Evolutionary conservation across 495 filamentous ascomycete species (phyloP), one percentile per base, ranked within the genome.

Genomic region (Penicillium odoratum): DNA sequence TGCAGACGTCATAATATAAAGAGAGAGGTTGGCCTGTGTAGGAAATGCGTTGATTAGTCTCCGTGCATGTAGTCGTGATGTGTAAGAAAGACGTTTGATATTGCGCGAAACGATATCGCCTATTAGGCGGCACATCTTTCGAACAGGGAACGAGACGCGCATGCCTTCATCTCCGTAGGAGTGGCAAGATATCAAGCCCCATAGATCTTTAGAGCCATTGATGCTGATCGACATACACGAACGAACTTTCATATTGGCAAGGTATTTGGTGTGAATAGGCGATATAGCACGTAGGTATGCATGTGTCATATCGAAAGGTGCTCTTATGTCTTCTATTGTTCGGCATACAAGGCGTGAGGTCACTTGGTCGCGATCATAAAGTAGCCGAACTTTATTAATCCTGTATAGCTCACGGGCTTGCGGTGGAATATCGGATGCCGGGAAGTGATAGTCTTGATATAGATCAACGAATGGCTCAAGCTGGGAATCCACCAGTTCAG

Each of bases 141-240:
- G 83, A 42, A 96, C 88, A 0, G 92, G 92, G 63, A 97, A 97
- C 0, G 90, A 88, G 3, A 97, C 92, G 33, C 93, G 80, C 91
- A 94, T 96, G 2, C 91, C 90, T 18, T 80, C 77, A 0, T 86
- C 83, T 86, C 72, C 91, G 66, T 97, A 95, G 1, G 86, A 83
- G 67, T 98, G 93, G 55, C 91, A 97, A 2, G 91, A 83, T 21
- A 97, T 91, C 42, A 97, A 76, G 0, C 93, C 93, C 93, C 93
- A 97, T 0, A 97, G 76, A 55, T 96, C 87, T 56, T 82, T 77
- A 65, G 93, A 92, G 0, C 87, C 88, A 56, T 89, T 93, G 62
- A 96, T 89, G 7, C 92, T 96, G 60, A 97, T 93, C 6, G 92
- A 96, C 92, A 97, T 97, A 55, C 90, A 95, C 0, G 91, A 87